Percentiles rank a stretch among this genome's conserved stretches.
phyloP scores from a whole-genome alignment of 345 rosid species.

The Sapria himalayana region DNA sequence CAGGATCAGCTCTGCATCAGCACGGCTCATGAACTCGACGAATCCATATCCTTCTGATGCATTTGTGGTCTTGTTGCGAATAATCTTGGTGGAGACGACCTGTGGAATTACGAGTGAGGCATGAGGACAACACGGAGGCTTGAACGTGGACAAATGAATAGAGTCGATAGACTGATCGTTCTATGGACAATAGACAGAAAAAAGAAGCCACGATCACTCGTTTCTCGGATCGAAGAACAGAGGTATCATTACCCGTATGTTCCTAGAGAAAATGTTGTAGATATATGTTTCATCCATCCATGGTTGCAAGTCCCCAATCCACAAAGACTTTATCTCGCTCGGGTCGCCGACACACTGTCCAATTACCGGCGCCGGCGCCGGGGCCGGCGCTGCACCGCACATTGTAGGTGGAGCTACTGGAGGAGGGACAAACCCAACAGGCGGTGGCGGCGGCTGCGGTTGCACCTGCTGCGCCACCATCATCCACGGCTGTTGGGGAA shows the following conservation, averaged over 20 bases:
- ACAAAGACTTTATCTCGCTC: constrained; percentile 50
- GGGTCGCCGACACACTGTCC: constrained; percentile 10
- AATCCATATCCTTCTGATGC: constrained; percentile 78
- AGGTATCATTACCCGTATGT: constrained; percentile 72
- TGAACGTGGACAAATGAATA: too few relatives aligned
- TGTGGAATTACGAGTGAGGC: constrained; percentile 7
- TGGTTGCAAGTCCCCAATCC: constrained; percentile 85
- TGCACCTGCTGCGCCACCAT: constrained; percentile 38
- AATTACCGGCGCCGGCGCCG: constrained; percentile 4
- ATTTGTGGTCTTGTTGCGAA: constrained; percentile 56
- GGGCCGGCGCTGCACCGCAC: constrained; percentile 12
- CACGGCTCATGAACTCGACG: constrained; percentile 44
- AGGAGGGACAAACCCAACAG: constrained; percentile 61
- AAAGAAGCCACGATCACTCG: too few relatives aligned
- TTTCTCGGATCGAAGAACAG: too few relatives aligned
- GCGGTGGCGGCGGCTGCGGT: constrained; percentile 47
- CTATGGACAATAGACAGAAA: too few relatives aligned
- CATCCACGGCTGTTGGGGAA: constrained; percentile 35
- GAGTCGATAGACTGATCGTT: too few relatives aligned
- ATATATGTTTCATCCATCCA: constrained; percentile 93
- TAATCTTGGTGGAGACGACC: constrained; percentile 68
- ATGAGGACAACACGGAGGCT: neutral
- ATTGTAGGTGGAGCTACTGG: constrained; percentile 46
- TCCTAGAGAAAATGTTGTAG: constrained; percentile 22
- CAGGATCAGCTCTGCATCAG: constrained; percentile 64